Base-by-base conservation (phyloP, 73 alveolate species). In the Paramecium bursaria region DNA sequence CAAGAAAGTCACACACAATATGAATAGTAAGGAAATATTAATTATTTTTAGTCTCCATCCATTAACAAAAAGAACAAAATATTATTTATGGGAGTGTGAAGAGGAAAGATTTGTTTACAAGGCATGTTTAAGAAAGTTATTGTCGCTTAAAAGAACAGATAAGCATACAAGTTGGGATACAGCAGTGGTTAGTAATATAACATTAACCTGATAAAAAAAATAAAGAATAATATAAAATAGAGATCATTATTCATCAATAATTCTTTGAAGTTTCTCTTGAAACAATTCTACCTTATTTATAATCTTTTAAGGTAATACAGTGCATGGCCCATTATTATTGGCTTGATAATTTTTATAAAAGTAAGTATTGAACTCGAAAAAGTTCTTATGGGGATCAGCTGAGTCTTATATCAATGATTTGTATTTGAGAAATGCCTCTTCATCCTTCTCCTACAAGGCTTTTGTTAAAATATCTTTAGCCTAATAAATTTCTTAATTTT, bases 81-180 rank as follows among this genome's bases (percentile, higher is more conserved):
- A 92, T 86, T 80, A 90, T 57, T 88, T 93, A 33, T 93, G 92
- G 79, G 98, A 93, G 60, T 93, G 98, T 46, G 98, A 93, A 82
- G 98, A 93, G 67, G 98, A 93, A 87, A 76, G 98, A 74, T 92
- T 93, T 92, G 93, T 91, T 23, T 86, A 75, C 21, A 93, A 93
- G 85, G 96, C 96, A 30, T 93, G 98, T 87, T 75, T 93, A n/a
- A 88, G 98, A 80, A 89, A 91, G 53, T 85, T 93, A 26, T 73
- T 93, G 10, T 54, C 86, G 42, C 87, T 75, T 19, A 91, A 90
- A 76, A 92, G 88, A 74, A 76, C 87, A 15, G 90, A 50, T 47
- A 92, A 82, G 82, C 97, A 92, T 55, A 92, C 97, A 15, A 73
- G 91, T 79, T 92, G 97, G 97, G 95, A 79, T 29, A 90, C 97